These are phyloP conservation scores for Entomophthora muscae DNA, from an alignment of 371 early-diverging fungal species.

Conservation along the genomic window DNA sequence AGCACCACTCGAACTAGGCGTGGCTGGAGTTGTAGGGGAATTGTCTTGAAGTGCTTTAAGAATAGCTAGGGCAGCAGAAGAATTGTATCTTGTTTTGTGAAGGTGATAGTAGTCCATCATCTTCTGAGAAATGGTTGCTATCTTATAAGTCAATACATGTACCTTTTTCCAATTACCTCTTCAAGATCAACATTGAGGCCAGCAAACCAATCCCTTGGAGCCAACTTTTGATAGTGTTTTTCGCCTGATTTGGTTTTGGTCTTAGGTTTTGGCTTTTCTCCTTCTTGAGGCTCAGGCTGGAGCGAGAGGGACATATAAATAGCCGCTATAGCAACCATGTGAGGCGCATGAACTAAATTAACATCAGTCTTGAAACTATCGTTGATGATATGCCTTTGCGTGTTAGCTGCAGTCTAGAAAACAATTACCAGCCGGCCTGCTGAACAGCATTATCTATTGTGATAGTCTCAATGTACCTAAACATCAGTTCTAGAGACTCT, in stretches of 20 bases:
- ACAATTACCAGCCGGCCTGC: conserved; percentile 48
- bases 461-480: conserved; percentile 14
- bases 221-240: background rate
- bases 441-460: conserved; percentile 23
- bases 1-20: background rate
- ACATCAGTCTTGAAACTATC: conserved; percentile 63
- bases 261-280: background rate
- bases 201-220: background rate
- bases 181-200: background rate
- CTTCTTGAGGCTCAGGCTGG: conserved; percentile 17
- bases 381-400: conserved; percentile 53
- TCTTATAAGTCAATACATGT: background rate
- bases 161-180: background rate
- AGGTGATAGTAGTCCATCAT: background rate
- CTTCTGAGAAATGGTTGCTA: background rate
- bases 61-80: background rate
- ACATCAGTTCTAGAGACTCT: background rate
- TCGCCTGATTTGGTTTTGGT: background rate
- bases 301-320: conserved; percentile 52
- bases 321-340: conserved; percentile 67
- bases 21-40: background rate
- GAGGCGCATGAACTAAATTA: conserved; percentile 68
- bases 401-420: background rate
- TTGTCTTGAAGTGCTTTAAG: background rate
- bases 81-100: background rate